Base-by-base conservation (phyloP, 2,329 filamentous ascomycete genomes). In the Curvularia lunata region DNA sequence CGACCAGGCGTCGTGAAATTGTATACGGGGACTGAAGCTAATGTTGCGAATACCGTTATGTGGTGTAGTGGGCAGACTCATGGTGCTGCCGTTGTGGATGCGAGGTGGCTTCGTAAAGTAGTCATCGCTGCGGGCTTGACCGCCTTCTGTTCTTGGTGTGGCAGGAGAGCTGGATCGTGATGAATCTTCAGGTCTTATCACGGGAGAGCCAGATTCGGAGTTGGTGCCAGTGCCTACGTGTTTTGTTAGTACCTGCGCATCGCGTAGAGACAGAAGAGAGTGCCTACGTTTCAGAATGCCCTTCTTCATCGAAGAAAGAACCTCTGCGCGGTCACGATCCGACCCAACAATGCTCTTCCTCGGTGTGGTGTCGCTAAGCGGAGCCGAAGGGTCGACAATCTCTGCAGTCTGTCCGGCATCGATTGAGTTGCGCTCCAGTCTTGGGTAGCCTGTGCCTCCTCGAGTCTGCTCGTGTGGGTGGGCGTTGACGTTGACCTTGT, bases 1-100 rank as follows among this genome's bases (percentile, higher is more conserved):
- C 2, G 93, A 92, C 92, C 93, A 99, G 7, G 93, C 98, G 73
- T 99, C 95, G 75, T 97, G 88, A 75, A 97, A 98, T 62, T 97
- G 88, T 50, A 98, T 92, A 40, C 94, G 88, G 27, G 94, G 94
- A 71, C 92, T 98, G 78, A 98, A 99, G 59, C 80, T 83, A 65
- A 88, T 88, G 69, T 83, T 85, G 61, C 83, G 83, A 0, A 86
- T 73, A n/a, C 79, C 78, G 19, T 87, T 86, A 48, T 89, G 86
- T 1, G 92, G 92, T 4, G 92, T 96, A 57, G 84, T 86, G 16
- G 92, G 92, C 18, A 90, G 86, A 75, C 91, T 96, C 80, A 91
- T 92, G 10, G 88, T 88, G 68, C 93, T 90, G 54, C 88, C 84
- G 41, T 86, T 86, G 52, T 72, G 75, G 47, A 95, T 86, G 51